phyloP scores from a whole-genome alignment of 2,329 filamentous ascomycete species.

The Epichloe gansuensis region DNA sequence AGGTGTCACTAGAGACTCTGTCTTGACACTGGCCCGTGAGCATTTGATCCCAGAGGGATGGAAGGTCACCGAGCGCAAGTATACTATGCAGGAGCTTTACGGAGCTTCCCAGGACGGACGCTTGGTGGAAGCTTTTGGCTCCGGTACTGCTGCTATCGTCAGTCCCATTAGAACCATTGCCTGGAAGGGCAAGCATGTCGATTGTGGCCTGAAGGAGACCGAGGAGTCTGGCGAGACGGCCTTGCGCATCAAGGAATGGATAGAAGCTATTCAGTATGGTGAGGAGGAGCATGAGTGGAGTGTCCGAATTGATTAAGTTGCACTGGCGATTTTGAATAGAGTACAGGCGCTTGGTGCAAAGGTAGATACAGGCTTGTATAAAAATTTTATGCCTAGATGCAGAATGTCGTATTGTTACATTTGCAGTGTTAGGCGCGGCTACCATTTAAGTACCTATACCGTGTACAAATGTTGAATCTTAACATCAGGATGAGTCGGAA shows the following conservation, averaged over 20 bases:
- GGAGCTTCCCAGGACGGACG: constrained; percentile 75
- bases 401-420: not conserved
- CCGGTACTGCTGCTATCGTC: constrained; percentile 89
- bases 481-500: not conserved
- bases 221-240: constrained; percentile 85
- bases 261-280: constrained; percentile 89
- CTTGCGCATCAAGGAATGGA: constrained; percentile 86
- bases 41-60: constrained; percentile 74
- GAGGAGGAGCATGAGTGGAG: constrained; percentile 91
- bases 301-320: constrained; percentile 30
- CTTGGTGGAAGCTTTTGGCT: constrained; percentile 83
- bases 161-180: constrained; percentile 79
- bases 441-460: not conserved
- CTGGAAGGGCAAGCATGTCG: constrained; percentile 70
- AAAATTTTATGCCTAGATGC: not conserved
- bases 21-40: constrained; percentile 77
- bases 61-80: constrained; percentile 78
- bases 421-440: not conserved
- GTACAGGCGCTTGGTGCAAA: not conserved
- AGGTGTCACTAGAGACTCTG: constrained; percentile 85
- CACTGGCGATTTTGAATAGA: not conserved
- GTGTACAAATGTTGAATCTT: not conserved
- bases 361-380: not conserved
- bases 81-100: constrained; percentile 75
- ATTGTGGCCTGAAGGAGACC: constrained; percentile 67